Conservation (phyloP, 805 yeast species). For the Candida michaelii region DNA sequence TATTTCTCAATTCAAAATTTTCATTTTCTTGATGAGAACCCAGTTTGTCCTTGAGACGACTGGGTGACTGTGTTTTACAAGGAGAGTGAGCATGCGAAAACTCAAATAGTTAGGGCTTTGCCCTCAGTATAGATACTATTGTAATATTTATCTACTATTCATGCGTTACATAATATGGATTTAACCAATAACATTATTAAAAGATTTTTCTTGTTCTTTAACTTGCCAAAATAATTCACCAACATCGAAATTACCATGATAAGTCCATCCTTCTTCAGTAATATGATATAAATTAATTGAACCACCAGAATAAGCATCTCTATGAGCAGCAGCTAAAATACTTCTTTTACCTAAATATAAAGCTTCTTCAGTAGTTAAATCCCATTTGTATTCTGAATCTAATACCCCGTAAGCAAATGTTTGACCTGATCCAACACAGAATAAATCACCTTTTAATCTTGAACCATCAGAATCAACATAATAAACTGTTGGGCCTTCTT, state of each 20-base stretch:
- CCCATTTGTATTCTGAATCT: constrained; percentile 92
- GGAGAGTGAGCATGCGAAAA: background rate
- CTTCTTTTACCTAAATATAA: constrained; percentile 91
- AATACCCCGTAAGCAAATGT: constrained; percentile 98
- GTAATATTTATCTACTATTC: background rate
- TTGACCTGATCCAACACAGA: constrained; percentile 99
- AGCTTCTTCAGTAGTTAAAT: constrained; percentile 88
- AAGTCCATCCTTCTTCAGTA: constrained; percentile 91
- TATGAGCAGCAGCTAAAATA: constrained; percentile 94
- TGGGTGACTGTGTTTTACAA: constrained; percentile 2
- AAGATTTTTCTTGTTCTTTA: constrained; percentile 84
- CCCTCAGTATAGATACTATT: background rate
- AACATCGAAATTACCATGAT: constrained; percentile 93
- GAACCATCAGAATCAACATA: constrained; percentile 98
- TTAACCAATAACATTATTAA: constrained; percentile 70
- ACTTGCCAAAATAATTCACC: constrained; percentile 90
- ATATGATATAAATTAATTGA: constrained; percentile 91
- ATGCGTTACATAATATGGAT: background rate
- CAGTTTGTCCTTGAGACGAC: constrained; percentile 1
- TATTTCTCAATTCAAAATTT: constrained; percentile 6
- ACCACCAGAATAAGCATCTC: constrained; percentile 98
- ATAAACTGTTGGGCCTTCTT: constrained; percentile 93
- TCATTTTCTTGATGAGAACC: constrained; percentile 1
- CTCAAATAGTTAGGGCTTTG: background rate
- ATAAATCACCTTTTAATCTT: constrained; percentile 88